phyloP scores from a whole-genome alignment of 768 basidiomycete genomes.

The Amanita brunnescens region DNA sequence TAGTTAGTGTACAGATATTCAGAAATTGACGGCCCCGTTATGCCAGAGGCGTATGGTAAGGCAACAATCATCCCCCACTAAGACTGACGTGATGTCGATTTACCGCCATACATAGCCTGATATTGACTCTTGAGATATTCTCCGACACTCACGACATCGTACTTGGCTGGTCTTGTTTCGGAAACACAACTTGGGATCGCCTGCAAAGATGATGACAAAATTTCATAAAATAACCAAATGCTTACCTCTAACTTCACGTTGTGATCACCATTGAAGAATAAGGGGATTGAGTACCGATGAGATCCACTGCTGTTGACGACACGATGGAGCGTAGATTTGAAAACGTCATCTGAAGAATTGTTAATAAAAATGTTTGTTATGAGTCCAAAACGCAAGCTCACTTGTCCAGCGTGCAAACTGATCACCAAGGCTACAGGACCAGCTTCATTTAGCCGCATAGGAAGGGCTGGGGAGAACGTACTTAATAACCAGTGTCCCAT shows the following conservation, averaged over 20 bases:
- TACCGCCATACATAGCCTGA: slow-evolving; percentile 53
- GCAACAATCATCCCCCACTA: no score
- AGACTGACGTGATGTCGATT: no score
- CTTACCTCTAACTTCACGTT: slow-evolving; percentile 70
- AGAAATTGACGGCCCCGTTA: no score
- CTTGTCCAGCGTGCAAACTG: slow-evolving; percentile 89
- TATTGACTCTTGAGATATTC: slow-evolving; percentile 75
- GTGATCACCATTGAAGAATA: slow-evolving; percentile 89
- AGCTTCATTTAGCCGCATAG: not conserved
- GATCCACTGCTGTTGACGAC: slow-evolving; percentile 69
- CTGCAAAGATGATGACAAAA: slow-evolving; percentile 18
- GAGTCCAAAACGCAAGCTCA: slow-evolving; percentile 22
- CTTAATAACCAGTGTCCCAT: slow-evolving; percentile 86
- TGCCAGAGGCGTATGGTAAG: no score
- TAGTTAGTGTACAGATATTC: slow-evolving; percentile 65
- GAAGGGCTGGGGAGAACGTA: slow-evolving; percentile 20
- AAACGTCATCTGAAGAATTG: slow-evolving; percentile 61
- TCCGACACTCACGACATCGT: slow-evolving; percentile 67
- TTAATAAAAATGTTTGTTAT: not conserved
- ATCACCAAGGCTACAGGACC: slow-evolving; percentile 56
- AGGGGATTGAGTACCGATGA: slow-evolving; percentile 74
- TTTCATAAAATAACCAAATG: not conserved
- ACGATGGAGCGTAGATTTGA: slow-evolving; percentile 86
- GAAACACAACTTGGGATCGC: slow-evolving; percentile 46
- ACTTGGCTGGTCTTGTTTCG: slow-evolving; percentile 38